Evolutionary conservation across 805 yeast genomes (phyloP).

Genomic region (Pichia nakasei): DNA sequence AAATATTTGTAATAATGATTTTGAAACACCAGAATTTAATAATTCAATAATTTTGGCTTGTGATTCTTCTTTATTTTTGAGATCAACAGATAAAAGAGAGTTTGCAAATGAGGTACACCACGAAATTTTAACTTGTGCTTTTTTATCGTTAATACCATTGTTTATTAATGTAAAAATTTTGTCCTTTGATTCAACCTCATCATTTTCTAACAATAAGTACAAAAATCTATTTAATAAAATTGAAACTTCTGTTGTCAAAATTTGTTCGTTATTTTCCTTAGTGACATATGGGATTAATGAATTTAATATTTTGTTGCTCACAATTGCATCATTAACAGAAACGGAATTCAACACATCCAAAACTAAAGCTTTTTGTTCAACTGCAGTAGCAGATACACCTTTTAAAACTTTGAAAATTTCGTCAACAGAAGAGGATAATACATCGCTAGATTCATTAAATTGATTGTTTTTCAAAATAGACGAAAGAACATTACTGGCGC

Average conservation of each 20-base stretch:
- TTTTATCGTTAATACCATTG: constrained; percentile 61
- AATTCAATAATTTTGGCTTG: constrained; percentile 1
- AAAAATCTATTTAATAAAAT: constrained; percentile 42
- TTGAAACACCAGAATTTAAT: constrained; percentile 9
- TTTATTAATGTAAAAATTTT: constrained; percentile 26
- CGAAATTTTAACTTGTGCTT: constrained; percentile 48
- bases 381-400: constrained; percentile 41
- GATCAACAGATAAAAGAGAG: constrained; percentile 14
- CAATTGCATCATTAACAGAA: constrained; percentile 15
- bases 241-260: constrained; percentile 40
- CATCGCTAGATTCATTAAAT: constrained; percentile 19
- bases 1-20: constrained; percentile 13
- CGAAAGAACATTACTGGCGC: constrained; percentile 33
- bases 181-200: constrained; percentile 16
- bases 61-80: background rate
- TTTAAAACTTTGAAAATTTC: constrained; percentile 54
- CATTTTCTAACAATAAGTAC: constrained; percentile 19
- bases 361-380: constrained; percentile 56
- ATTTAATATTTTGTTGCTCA: constrained; percentile 28
- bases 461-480: constrained; percentile 14
- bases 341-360: constrained; percentile 34
- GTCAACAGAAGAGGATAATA: constrained; percentile 32
- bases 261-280: constrained; percentile 70
- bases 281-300: constrained; percentile 43
- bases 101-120: constrained; percentile 56